Base-by-base conservation (phyloP, 768 basidiomycete genomes). In the Boletus edulis region DNA sequence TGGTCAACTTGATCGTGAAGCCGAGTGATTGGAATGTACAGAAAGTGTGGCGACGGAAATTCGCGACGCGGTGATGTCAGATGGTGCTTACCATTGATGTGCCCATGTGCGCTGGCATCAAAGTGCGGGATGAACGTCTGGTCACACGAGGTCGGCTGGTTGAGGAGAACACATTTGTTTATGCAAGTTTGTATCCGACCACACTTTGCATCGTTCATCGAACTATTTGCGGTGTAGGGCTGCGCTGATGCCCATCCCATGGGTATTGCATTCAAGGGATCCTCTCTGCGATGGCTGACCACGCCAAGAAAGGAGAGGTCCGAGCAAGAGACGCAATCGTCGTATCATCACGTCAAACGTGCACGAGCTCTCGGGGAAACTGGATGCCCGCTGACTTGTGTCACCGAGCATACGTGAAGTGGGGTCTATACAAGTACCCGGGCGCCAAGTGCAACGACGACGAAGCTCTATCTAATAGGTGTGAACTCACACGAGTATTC, bases 231-330 rank as follows among this genome's bases (percentile, higher is more conserved):
- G 5, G 24, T 24, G 24, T 24, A 37, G 34, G 52, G 41, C 59
- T 58, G 60, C 42, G 60, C 17, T 54, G 46, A 51, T 42, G 40
- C n/a, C n/a, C n/a, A n/a, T n/a, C n/a, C n/a, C n/a, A n/a, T n/a
- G n/a, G 40, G 42, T 7, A 39, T n/a, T 5, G 40, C 29, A 22
- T 50, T 18, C 24, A 15, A 32, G 3, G 24, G 13, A 38, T 14
- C 12, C 24, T 8, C 34, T 20, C 17, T 20, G 46, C 14, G 20
- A 27, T 39, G 48, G 48, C 27, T n/a, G 37, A 39, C 39, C 48
- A 39, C 18, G 10, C 39, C 32, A 27, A 24, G 24, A 24, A 24
- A 24, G 24, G 24, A 24, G 24, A 24, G 24, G 20, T 29, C 11
- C 24, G 27, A 35, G 1, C 34, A 24, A 5, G 24, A 24, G 24